Evolutionary conservation across 2,329 filamentous ascomycete genomes (phyloP).

Genomic region (Biscogniauxia marginata): DNA sequence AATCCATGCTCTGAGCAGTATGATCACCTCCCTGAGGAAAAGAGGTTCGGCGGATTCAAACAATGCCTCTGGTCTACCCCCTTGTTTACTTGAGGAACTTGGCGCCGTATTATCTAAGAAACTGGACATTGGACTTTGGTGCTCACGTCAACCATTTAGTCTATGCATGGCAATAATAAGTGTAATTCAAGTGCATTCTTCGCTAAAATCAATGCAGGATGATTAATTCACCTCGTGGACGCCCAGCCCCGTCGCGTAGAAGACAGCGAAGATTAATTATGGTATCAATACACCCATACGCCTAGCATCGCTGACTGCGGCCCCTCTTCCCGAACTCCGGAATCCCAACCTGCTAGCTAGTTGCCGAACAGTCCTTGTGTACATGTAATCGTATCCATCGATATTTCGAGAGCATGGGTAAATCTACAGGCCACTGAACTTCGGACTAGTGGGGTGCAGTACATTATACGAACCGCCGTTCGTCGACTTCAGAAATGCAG

Average conservation of each 20-base stretch:
- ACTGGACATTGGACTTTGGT: too few relatives aligned
- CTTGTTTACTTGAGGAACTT: too few relatives aligned
- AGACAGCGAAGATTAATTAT: neutral
- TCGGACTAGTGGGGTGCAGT: constrained; percentile 32
- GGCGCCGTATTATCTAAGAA: too few relatives aligned
- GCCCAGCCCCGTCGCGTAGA: neutral
- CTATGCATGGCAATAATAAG: neutral
- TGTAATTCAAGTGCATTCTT: neutral
- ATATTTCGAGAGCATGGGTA: neutral
- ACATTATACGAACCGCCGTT: constrained; percentile 31
- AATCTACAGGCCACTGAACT: constrained; percentile 32
- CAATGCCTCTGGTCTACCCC: too few relatives aligned
- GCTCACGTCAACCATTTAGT: neutral
- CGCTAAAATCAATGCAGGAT: neutral
- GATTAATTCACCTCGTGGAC: neutral
- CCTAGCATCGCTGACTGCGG: neutral
- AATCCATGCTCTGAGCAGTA: too few relatives aligned
- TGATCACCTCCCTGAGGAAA: too few relatives aligned
- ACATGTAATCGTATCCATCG: constrained; percentile 7
- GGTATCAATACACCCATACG: neutral
- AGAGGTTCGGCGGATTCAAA: too few relatives aligned
- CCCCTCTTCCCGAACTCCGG: neutral
- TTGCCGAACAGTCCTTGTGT: constrained; percentile 2
- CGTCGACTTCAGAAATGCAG: constrained; percentile 29
- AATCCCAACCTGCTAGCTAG: neutral